These are phyloP conservation scores for Termitomyces sp. DNA, from an alignment of 768 basidiomycete genomes.

Conservation along the genomic window DNA sequence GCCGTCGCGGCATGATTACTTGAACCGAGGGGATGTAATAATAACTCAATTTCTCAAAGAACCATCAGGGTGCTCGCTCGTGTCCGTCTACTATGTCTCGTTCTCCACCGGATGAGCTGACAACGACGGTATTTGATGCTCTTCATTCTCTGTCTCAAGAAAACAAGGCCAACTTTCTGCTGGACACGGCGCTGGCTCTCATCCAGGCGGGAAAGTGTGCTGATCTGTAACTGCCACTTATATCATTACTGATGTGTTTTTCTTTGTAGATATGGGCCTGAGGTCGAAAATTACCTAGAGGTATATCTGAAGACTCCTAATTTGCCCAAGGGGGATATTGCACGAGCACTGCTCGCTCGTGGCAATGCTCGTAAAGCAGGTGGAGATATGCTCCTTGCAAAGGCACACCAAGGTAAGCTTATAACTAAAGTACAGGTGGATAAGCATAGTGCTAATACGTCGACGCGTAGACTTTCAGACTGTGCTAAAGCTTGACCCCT, in stretches of 20 bases:
- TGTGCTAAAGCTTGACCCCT: conserved; percentile 56
- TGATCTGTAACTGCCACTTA: neutral
- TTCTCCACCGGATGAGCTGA: conserved; percentile 44
- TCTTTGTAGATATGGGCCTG: conserved; percentile 50
- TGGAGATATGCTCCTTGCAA: conserved; percentile 50
- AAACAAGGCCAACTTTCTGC: conserved; percentile 46
- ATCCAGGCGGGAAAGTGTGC: conserved; percentile 47
- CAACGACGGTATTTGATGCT: conserved; percentile 44
- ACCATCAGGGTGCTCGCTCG: neutral
- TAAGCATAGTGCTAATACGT: neutral
- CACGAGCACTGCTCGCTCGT: conserved; percentile 53
- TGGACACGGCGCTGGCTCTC: conserved; percentile 45
- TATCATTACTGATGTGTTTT: conserved; percentile 1
- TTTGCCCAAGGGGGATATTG: conserved; percentile 45
- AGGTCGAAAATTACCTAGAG: conserved; percentile 64
- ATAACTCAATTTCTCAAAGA: neutral
- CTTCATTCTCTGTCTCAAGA: conserved; percentile 40
- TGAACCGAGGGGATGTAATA: neutral
- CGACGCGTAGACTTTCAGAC: conserved; percentile 49
- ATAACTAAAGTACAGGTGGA: neutral
- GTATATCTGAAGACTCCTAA: conserved; percentile 63
- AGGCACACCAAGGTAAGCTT: conserved; percentile 56
- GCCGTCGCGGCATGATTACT: neutral
- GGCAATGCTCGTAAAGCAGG: conserved; percentile 55
- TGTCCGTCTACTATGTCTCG: conserved; percentile 15